Evolutionary conservation across 2,329 filamentous ascomycete genomes (phyloP).

Genomic region (Juglanconis oblonga): DNA sequence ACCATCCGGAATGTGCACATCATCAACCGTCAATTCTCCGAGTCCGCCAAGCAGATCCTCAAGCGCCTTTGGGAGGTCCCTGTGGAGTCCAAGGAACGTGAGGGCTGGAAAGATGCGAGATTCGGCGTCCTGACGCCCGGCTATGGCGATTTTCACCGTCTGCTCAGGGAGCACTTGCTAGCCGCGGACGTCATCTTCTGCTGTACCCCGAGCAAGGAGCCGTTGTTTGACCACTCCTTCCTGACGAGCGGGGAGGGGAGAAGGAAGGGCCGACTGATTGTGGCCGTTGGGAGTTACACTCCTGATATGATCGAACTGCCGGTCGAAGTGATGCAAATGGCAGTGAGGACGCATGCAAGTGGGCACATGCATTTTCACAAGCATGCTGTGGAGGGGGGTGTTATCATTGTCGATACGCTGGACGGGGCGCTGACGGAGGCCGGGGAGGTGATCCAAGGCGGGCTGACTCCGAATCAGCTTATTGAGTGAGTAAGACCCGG

Average conservation of each 20-base stretch:
- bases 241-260: constrained; percentile 70
- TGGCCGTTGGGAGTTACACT: constrained; percentile 68
- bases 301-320: constrained; percentile 81
- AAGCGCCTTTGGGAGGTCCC: constrained; percentile 45
- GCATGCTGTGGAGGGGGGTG: constrained; percentile 61
- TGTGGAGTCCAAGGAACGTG: constrained; percentile 42
- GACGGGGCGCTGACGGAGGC: constrained; percentile 79
- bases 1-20: constrained; percentile 80
- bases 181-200: constrained; percentile 82
- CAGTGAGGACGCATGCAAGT: constrained; percentile 43
- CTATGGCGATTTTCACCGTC: constrained; percentile 64
- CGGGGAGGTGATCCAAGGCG: constrained; percentile 80
- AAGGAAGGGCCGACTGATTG: constrained; percentile 67
- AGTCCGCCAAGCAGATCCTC: constrained; percentile 51
- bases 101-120: constrained; percentile 64
- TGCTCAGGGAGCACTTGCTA: constrained; percentile 69
- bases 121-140: constrained; percentile 67
- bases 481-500: constrained; percentile 60
- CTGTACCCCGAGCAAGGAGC: constrained; percentile 73
- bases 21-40: constrained; percentile 70
- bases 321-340: constrained; percentile 68
- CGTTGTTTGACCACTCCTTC: constrained; percentile 71
- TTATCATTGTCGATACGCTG: constrained; percentile 71
- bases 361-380: constrained; percentile 62
- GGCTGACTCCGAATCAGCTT: constrained; percentile 68